Conservation (phyloP, 164 flowering plant species). For the Protea cynaroides region DNA sequence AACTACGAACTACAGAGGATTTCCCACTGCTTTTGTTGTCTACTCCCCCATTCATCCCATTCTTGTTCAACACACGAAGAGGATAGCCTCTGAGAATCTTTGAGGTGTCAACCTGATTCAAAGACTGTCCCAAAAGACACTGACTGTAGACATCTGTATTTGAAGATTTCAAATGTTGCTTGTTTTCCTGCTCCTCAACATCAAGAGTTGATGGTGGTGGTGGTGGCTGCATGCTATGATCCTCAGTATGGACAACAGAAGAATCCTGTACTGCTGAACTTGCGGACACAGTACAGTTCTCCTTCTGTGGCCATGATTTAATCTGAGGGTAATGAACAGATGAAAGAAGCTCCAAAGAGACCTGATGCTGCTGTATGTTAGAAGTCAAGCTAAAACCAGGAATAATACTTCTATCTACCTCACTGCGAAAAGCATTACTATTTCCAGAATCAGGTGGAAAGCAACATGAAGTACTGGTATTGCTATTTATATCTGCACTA, state of each 20-base stretch:
- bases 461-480: conserved; percentile 4
- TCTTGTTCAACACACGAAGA: conserved; percentile 24
- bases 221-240: conserved; percentile 9
- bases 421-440: conserved; percentile 2
- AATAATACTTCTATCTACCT: conserved; percentile 12
- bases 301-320: conserved; percentile 23
- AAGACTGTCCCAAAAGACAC: conserved; percentile 8
- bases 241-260: conserved; percentile 16
- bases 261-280: conserved; percentile 16
- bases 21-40: conserved; percentile 14
- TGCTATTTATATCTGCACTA: conserved; percentile 8
- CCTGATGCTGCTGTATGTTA: conserved; percentile 12
- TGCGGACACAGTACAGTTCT: conserved; percentile 12
- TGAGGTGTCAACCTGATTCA: conserved; percentile 22
- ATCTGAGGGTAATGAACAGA: conserved; percentile 18
- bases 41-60: conserved; percentile 34
- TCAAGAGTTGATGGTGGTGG: conserved; percentile 20
- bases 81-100: conserved; percentile 43
- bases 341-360: conserved; percentile 12
- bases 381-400: conserved; percentile 18
- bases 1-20: conserved; percentile 17
- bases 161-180: conserved; percentile 13
- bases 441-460: conserved; percentile 12
- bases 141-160: conserved; percentile 16
- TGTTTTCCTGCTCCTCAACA: conserved; percentile 19